Evolutionary conservation across 83 land plant species (phyloP), one percentile per base, ranked within the genome.

Genomic region (Thuja plicata): DNA sequence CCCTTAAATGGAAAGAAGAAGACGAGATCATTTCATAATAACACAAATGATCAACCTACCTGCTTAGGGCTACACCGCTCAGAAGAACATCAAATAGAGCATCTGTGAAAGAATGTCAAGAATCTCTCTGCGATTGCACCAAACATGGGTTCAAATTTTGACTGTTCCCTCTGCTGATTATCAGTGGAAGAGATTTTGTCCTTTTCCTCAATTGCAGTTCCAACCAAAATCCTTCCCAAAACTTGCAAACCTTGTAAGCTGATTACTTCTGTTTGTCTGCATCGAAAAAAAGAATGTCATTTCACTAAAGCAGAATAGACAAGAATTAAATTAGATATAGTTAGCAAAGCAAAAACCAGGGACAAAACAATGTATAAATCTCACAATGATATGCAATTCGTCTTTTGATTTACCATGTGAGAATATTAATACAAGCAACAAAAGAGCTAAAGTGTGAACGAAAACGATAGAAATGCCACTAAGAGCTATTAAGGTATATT

Each of bases 51-150:
- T 37, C 66, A 88, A 66, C 55, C 5, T 84, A 97, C 99, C 99
- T 98, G 99, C 89, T 95, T 97, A 66, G 96, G 97, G 88, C 99
- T 96, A 87, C 97, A 89, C 97, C 99, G 83, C 99, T 99, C 79
- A 98, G 93, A 76, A 98, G 97, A 87, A 97, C 93, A 94, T 98
- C 99, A 93, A 98, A 98, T 38, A 98, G 89, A 89, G 92, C 79
- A 74, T 97, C 99, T 35, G 98, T 95, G 89, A 92, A 94, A 27
- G 95, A 97, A 97, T 80, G 84, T 92, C 66, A 96, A 91, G 15
- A 96, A 90, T 73, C 95, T 94, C 73, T 96, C 97, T 50, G 93
- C 87, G 21, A 94, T 94, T 35, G 93, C 90, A 32, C 88, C 90
- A 89, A 96, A 88, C 89, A 94, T 89, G n/a, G 92, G 89, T 37